Conservation (phyloP, 495 filamentous ascomycete species). For the Amorphotheca resinae region DNA sequence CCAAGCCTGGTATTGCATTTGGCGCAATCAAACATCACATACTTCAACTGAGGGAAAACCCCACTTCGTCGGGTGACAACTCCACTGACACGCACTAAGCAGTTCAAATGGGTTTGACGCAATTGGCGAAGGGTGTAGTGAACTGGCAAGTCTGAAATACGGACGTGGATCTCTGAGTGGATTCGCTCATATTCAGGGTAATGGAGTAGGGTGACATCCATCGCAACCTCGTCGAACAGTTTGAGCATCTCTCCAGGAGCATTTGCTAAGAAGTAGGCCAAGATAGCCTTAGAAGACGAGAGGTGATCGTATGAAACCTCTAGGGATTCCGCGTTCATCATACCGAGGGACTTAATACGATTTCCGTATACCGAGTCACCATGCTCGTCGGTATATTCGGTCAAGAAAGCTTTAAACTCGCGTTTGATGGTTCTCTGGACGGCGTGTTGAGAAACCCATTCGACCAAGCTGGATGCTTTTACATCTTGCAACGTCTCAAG, state of each 20-base stretch:
- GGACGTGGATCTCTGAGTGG: constrained; percentile 94
- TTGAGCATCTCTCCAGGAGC: constrained; percentile 87
- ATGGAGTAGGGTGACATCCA: constrained; percentile 87
- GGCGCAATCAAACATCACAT: constrained; percentile 90
- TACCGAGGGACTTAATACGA: constrained; percentile 83
- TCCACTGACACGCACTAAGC: constrained; percentile 84
- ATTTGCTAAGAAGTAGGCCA: constrained; percentile 97
- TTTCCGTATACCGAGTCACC: constrained; percentile 89
- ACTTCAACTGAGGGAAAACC: constrained; percentile 96
- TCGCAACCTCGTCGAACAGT: constrained; percentile 93
- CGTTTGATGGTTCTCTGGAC: constrained; percentile 88
- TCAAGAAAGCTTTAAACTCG: constrained; percentile 96
- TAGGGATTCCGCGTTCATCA: constrained; percentile 89
- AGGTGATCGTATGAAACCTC: constrained; percentile 95
- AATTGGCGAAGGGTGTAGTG: constrained; percentile 95
- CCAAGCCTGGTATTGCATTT: constrained; percentile 90
- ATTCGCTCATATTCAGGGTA: constrained; percentile 98
- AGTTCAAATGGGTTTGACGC: constrained; percentile 93
- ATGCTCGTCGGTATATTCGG: constrained; percentile 80
- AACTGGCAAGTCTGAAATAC: constrained; percentile 87
- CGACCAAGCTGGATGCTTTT: constrained; percentile 82
- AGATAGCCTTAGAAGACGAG: constrained; percentile 75
- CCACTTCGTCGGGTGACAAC: constrained; percentile 95
- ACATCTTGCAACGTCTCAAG: constrained; percentile 86
- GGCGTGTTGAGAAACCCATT: constrained; percentile 85